Conservation (phyloP, 495 filamentous ascomycete species). For the Terfezia boudieri region DNA sequence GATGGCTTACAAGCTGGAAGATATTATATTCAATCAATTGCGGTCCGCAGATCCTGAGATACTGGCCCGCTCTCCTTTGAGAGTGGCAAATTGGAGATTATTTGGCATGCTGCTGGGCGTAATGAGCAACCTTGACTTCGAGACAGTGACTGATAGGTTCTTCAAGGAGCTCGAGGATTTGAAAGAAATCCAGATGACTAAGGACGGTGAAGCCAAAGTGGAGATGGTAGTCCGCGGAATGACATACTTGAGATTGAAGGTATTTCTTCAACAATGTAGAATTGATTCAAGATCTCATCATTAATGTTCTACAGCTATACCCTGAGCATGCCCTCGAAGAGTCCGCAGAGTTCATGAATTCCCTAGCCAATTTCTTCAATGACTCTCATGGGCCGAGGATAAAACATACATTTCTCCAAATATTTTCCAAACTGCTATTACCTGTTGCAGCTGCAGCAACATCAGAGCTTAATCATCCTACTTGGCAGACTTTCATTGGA, state of each 20-base stretch:
- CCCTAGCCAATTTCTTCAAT: slow-evolving; percentile 57
- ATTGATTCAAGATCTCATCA: slow-evolving; percentile 2
- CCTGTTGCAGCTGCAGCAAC: slow-evolving; percentile 62
- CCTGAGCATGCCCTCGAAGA: slow-evolving; percentile 59
- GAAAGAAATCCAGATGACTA: slow-evolving; percentile 32
- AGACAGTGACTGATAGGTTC: slow-evolving; percentile 61
- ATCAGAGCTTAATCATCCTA: slow-evolving; percentile 49
- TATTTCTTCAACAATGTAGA: slow-evolving; percentile 13
- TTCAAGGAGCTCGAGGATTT: slow-evolving; percentile 53
- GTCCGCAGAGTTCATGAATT: slow-evolving; percentile 70
- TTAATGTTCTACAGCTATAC: slow-evolving; percentile 18
- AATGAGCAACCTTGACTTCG: slow-evolving; percentile 83
- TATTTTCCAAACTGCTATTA: slow-evolving; percentile 69
- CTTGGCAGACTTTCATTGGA: slow-evolving; percentile 67
- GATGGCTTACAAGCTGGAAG: slow-evolving; percentile 76
- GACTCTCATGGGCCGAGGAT: slow-evolving; percentile 66
- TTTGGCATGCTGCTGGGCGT: slow-evolving; percentile 78
- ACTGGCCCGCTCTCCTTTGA: slow-evolving; percentile 51
- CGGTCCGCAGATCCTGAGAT: slow-evolving; percentile 70
- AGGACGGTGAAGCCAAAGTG: slow-evolving; percentile 54
- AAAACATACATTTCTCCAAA: slow-evolving; percentile 83
- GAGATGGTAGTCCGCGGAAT: slow-evolving; percentile 74
- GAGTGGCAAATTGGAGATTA: slow-evolving; percentile 83
- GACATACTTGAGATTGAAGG: slow-evolving; percentile 60
- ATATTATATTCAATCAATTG: slow-evolving; percentile 81